Conservation (phyloP, 805 yeast species). For the Crinitomyces ghanaensis region DNA sequence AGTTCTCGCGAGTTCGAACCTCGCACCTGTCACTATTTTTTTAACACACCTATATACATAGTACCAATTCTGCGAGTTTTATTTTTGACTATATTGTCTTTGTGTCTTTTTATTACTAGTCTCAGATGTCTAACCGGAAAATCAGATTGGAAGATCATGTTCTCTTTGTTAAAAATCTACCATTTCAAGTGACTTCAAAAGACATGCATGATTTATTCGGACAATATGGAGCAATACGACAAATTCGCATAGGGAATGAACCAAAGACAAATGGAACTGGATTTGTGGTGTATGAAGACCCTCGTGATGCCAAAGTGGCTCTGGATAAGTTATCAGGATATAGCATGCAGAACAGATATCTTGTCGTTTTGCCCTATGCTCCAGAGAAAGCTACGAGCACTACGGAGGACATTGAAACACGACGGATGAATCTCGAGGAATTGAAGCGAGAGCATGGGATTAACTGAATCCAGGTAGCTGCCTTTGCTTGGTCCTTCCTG, state of each 20-base stretch:
- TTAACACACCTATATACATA: no score
- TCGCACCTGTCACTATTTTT: slow-evolving; percentile 25
- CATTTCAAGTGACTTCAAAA: slow-evolving; percentile 36
- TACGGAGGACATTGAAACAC: slow-evolving; percentile 23
- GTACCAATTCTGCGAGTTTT: not conserved
- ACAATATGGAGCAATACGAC: slow-evolving; percentile 44
- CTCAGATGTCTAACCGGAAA: not conserved
- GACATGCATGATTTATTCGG: slow-evolving; percentile 43
- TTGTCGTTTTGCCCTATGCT: slow-evolving; percentile 39
- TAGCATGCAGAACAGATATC: slow-evolving; percentile 46
- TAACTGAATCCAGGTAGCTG: slow-evolving; percentile 13
- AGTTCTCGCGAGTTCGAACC: slow-evolving; percentile 25
- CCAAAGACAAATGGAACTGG: slow-evolving; percentile 40
- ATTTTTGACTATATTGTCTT: not conserved
- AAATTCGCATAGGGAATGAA: slow-evolving; percentile 36
- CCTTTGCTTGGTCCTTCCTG: no score
- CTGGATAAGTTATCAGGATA: slow-evolving; percentile 47
- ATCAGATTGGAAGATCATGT: slow-evolving; percentile 21
- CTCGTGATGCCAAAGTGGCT: slow-evolving; percentile 39
- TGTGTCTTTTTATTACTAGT: not conserved
- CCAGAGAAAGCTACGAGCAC: slow-evolving; percentile 25
- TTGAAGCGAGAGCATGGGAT: slow-evolving; percentile 17
- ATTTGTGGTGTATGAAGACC: slow-evolving; percentile 40
- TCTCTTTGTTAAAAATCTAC: slow-evolving; percentile 45
- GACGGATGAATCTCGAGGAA: slow-evolving; percentile 22